Percentiles rank a stretch among this genome's conserved stretches.
Evolutionary conservation across 306 rosid genomes (phyloP).

Genomic region (Corylus avellana): DNA sequence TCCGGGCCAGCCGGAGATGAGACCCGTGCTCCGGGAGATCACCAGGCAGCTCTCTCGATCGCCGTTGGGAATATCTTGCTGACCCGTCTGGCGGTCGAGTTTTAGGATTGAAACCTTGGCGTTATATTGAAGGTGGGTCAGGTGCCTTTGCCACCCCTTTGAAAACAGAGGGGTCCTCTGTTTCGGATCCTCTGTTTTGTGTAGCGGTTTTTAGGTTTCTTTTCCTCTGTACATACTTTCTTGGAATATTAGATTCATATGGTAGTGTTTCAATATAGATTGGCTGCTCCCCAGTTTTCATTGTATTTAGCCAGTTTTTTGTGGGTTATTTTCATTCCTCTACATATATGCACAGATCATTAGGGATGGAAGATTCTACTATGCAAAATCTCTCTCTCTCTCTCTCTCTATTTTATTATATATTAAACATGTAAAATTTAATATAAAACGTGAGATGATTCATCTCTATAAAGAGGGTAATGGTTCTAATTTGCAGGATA

Average conservation of each 20-base stretch:
- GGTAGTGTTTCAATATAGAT: not conserved
- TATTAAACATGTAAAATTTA: too few relatives aligned
- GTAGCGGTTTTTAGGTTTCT: not conserved
- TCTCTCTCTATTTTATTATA: too few relatives aligned
- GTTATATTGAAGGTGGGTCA: not conserved
- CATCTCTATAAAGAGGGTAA: too few relatives aligned
- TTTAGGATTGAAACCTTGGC: constrained; percentile 20
- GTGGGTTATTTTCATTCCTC: not conserved
- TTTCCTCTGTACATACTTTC: not conserved
- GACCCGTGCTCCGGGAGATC: constrained; percentile 50
- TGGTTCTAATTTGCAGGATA: not conserved
- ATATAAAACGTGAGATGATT: too few relatives aligned
- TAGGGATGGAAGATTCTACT: not conserved
- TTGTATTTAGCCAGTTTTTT: not conserved
- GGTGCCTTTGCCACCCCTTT: not conserved
- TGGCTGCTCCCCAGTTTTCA: not conserved
- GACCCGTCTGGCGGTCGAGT: constrained; percentile 59
- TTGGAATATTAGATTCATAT: not conserved
- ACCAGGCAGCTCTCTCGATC: constrained; percentile 67
- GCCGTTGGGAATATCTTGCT: constrained; percentile 67
- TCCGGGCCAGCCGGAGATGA: constrained; percentile 57
- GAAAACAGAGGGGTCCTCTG: not conserved
- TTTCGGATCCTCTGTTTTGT: not conserved
- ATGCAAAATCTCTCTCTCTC: not conserved
- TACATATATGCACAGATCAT: not conserved